These are phyloP conservation scores for Pseudevernia furfuracea DNA, from an alignment of 495 filamentous ascomycete genomes.

Conservation along the genomic window DNA sequence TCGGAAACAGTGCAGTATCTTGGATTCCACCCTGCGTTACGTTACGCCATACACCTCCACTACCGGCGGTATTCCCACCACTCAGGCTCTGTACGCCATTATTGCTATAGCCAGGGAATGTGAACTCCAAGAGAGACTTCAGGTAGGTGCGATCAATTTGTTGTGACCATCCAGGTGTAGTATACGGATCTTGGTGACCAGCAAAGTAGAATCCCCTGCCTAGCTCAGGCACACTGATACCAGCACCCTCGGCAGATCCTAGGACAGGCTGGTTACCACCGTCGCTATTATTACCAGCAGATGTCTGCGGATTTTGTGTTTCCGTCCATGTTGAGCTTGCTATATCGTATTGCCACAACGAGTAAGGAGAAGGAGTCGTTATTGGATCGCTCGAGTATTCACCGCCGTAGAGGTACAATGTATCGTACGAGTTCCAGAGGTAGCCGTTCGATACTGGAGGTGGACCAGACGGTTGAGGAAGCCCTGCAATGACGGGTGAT, in stretches of 20 bases:
- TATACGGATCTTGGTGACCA: constrained; percentile 60
- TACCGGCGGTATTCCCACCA: constrained; percentile 42
- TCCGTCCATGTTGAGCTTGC: constrained; percentile 51
- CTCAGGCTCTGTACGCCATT: constrained; percentile 45
- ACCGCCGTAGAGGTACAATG: constrained; percentile 65
- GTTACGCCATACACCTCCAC: constrained; percentile 56
- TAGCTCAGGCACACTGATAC: constrained; percentile 56
- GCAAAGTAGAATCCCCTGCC: constrained; percentile 70
- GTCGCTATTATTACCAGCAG: constrained; percentile 49
- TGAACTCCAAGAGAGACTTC: constrained; percentile 67
- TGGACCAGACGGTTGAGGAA: constrained; percentile 58
- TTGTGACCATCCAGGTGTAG: constrained; percentile 61
- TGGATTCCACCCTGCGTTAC: constrained; percentile 64
- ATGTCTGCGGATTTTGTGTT: constrained; percentile 46
- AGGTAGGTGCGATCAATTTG: constrained; percentile 55
- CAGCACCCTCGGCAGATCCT: constrained; percentile 62
- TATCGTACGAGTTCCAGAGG: constrained; percentile 61
- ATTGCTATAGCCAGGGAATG: constrained; percentile 58
- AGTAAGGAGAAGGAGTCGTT: constrained; percentile 43
- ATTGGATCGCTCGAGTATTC: constrained; percentile 55
- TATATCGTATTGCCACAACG: constrained; percentile 63
- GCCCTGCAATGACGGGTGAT: constrained; percentile 51
- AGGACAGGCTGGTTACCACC: constrained; percentile 46
- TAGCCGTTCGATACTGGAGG: constrained; percentile 63
- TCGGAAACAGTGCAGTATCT: constrained; percentile 53